A percentile compares a stretch with the other conserved stretches of the same genome.
Conservation (phyloP, 1,284 basidiomycete species). For the Moniliophthora roreri region DNA sequence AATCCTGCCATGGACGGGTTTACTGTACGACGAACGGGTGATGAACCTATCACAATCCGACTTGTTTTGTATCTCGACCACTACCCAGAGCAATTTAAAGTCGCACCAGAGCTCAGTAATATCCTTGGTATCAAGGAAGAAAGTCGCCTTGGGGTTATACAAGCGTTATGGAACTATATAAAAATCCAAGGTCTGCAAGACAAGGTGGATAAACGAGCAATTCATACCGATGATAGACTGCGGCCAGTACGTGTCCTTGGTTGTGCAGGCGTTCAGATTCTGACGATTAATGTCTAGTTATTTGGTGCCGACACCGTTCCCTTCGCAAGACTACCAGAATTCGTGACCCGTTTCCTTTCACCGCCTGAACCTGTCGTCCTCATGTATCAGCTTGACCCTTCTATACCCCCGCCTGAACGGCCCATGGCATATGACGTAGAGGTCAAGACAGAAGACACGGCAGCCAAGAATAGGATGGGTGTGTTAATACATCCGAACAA, state of each 20-base stretch:
- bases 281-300: slow-evolving; percentile 44
- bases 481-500: slow-evolving; percentile 75
- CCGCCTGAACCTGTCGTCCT: slow-evolving; percentile 85
- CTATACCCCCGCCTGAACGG: slow-evolving; percentile 55
- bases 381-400: slow-evolving; percentile 74
- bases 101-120: slow-evolving; percentile 77
- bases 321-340: slow-evolving; percentile 85
- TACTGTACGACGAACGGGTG: slow-evolving; percentile 83
- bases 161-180: slow-evolving; percentile 92
- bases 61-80: slow-evolving; percentile 85
- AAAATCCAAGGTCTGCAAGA: slow-evolving; percentile 88
- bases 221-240: slow-evolving; percentile 77
- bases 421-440: slow-evolving; percentile 86
- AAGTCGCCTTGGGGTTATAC: slow-evolving; percentile 79
- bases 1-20: slow-evolving; percentile 83
- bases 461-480: slow-evolving; percentile 75
- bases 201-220: slow-evolving; percentile 80
- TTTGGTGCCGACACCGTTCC: slow-evolving; percentile 63
- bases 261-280: background rate
- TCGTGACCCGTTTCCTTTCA: slow-evolving; percentile 78
- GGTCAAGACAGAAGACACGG: slow-evolving; percentile 84
- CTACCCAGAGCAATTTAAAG: slow-evolving; percentile 84
- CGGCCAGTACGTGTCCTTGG: slow-evolving; percentile 45
- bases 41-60: slow-evolving; percentile 74
- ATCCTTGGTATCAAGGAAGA: slow-evolving; percentile 86